Evolutionary conservation across 2,329 filamentous ascomycete species (phyloP), one percentile per base, ranked within the genome.

Genomic region (Cucurbitaria berberidis): DNA sequence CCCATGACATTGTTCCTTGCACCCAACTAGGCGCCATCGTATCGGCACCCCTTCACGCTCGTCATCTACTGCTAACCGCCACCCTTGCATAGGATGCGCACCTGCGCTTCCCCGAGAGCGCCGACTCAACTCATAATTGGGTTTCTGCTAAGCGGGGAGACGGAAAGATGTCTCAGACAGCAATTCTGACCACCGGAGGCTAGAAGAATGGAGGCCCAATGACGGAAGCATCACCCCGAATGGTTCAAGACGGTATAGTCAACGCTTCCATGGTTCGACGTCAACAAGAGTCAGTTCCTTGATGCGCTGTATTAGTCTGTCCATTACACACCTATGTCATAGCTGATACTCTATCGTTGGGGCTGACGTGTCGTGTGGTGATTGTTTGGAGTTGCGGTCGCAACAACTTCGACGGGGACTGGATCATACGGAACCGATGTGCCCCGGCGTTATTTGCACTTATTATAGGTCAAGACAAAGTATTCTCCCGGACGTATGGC

Each of bases 51-150:
- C 32, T 51, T 24, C 41, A 30, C 47, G 47, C 45, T 51, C 50
- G 53, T 55, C 46, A 50, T 41, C 45, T 35, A 22, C 41, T 40
- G 35, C 45, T 43, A 57, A 35, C 45, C 36, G 16, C 22, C 32
- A 43, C 38, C 35, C 39, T 44, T 47, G 49, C 43, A 10, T n/a
- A 45, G 13, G 46, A 34, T 22, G 16, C 16, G 42, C 44, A 40
- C 34, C 19, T 34, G 32, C 24, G 26, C 45, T 29, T 48, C 30
- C 48, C 54, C 42, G 36, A 38, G 15, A 3, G 5, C 24, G 39
- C 54, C 47, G 49, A 40, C 35, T n/a, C 39, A 53, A 50, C 39
- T 48, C 45, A 48, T 44, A 46, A 26, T 26, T 56, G 44, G 39
- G 39, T 41, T 56, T 34, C 39, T 46, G 11, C 29, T 45, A 11